These are phyloP conservation scores for Pseudisothecium myosuroides DNA, from an alignment of 225 moss, liverwort and hornwort species.

Conservation along the genomic window DNA sequence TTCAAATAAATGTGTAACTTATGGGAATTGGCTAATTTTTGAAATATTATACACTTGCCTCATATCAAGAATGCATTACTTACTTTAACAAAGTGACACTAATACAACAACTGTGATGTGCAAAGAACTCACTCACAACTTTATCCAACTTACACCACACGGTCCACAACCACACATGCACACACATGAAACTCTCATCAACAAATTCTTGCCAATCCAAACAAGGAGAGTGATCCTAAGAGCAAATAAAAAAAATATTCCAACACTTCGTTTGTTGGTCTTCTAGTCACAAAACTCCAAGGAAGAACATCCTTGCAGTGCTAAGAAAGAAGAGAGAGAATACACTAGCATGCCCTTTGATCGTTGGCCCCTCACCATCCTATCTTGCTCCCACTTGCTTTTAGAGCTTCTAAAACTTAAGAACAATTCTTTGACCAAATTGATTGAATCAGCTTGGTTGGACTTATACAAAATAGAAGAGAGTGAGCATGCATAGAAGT, in stretches of 20 bases:
- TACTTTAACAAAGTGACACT: not conserved
- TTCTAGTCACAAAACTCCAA: not conserved
- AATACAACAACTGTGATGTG: accelerated
- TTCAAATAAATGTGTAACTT: not conserved
- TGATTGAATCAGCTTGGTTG: accelerated
- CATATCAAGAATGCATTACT: not conserved
- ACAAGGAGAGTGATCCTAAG: accelerated
- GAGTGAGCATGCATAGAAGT: not conserved
- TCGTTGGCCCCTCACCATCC: not conserved
- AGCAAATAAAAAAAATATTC: not conserved
- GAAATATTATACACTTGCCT: not conserved
- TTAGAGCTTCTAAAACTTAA: not conserved
- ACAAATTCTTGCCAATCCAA: not conserved
- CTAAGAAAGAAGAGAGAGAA: too few species aligned
- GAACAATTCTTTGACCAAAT: not conserved
- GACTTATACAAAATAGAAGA: not conserved
- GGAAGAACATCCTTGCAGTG: not conserved
- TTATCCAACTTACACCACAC: not conserved
- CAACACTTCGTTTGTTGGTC: not conserved
- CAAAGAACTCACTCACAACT: not conserved
- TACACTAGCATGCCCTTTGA: not conserved
- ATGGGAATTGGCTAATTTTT: not conserved
- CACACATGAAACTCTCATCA: not conserved
- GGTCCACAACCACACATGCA: accelerated
- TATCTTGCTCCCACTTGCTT: not conserved